A percentile compares a stretch with the other conserved stretches of the same genome.
Evolutionary conservation across 129 eudicot species (phyloP).

Genomic region (Smallanthus sonchifolius): DNA sequence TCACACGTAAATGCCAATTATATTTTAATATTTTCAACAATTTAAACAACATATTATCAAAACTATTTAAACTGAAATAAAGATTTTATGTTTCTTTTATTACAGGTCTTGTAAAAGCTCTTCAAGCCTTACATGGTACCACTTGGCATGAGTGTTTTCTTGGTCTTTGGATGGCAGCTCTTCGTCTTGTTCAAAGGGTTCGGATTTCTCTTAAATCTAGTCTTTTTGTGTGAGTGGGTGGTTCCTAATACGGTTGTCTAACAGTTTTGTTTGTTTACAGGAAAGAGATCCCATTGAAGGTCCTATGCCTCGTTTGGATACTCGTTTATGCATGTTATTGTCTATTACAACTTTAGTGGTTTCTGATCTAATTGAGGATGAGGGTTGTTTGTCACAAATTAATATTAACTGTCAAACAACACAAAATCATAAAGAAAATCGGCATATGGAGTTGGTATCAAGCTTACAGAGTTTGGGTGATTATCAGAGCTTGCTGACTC

Average conservation of each 20-base stretch:
- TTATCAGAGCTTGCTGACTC: constrained; percentile 67
- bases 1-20: constrained; percentile 50
- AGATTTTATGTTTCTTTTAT: background rate
- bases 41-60: background rate
- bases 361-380: constrained; percentile 82
- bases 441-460: constrained; percentile 63
- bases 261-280: constrained; percentile 31
- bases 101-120: constrained; percentile 79
- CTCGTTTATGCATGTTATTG: constrained; percentile 83
- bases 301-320: constrained; percentile 88
- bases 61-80: background rate
- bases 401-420: constrained; percentile 31
- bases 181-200: constrained; percentile 96
- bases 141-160: constrained; percentile 88
- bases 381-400: constrained; percentile 38
- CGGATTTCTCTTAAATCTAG: constrained; percentile 3
- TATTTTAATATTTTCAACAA: background rate
- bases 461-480: constrained; percentile 72
- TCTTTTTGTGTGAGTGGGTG: background rate
- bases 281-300: constrained; percentile 98
- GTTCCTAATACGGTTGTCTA: background rate
- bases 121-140: constrained; percentile 73
- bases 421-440: constrained; percentile 37
- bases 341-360: constrained; percentile 73
- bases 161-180: constrained; percentile 96